These are phyloP conservation scores for Dentipellis sp. DNA, from an alignment of 768 basidiomycete species.

Conservation along the genomic window DNA sequence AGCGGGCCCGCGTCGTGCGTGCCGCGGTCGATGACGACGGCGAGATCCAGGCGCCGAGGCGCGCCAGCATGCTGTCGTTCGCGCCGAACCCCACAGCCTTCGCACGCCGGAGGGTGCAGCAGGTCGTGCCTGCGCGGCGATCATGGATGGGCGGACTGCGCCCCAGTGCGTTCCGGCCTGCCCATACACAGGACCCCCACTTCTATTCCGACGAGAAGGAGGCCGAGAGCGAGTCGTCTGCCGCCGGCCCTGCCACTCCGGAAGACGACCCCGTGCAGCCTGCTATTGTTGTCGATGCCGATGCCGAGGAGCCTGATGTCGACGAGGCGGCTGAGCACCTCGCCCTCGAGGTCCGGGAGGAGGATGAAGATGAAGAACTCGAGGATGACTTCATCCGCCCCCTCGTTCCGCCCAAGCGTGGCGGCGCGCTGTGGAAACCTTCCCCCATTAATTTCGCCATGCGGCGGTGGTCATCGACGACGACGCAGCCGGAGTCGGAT, in stretches of 20 bases:
- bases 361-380: background rate
- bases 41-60: conserved; percentile 4
- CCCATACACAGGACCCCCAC: background rate
- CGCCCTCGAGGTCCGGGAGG: background rate
- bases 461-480: conserved; percentile 11
- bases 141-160: background rate
- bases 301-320: conserved; percentile 9
- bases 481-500: background rate
- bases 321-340: conserved; percentile 2
- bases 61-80: conserved; percentile 13
- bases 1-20: background rate
- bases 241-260: background rate
- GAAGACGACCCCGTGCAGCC: conserved; percentile 10
- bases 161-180: background rate
- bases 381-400: background rate
- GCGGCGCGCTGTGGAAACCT: conserved; percentile 11
- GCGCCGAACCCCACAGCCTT: conserved; percentile 25
- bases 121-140: background rate
- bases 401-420: background rate
- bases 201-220: background rate
- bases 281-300: background rate
- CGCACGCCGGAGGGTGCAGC: conserved; percentile 18
- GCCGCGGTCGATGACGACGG: background rate
- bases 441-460: conserved; percentile 11
- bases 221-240: too few species aligned